Base-by-base conservation (phyloP, 2,329 filamentous ascomycete genomes). In the Zasmidium angulare region DNA sequence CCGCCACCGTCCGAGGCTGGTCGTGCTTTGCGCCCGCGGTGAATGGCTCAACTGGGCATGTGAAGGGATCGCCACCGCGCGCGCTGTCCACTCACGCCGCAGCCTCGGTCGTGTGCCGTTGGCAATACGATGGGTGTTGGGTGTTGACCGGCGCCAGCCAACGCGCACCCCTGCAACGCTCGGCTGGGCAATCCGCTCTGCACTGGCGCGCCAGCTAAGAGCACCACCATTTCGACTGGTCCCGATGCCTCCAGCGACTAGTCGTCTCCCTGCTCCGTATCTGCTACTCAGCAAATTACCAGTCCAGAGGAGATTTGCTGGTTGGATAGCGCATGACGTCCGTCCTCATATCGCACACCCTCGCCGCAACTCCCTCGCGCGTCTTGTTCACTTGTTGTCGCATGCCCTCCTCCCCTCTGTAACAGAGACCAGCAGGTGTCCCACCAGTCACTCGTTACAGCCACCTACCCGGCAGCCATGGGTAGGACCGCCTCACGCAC, bases 401-500 rank as follows among this genome's bases (percentile, higher is more conserved):
- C 36, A 43, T 43, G 36, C 36, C 36, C 36, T 43, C n/a, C 36
- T 43, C 4, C 14, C 36, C 36, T 43, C 36, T 43, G 36, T 43
- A 43, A n/a, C n/a, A n/a, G 36, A 14, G 36, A 43, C 6, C 3
- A 19, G 4, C n/a, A 17, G 9, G 36, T 43, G 36, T 29, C 26
- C 26, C 6, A 43, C 9, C 36, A 43, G 36, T 29, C 49, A 26
- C 12, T 50, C 51, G 51, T 53, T 53, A 22, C 22, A 22, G 4
- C n/a, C 9, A 20, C 21, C n/a, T 46, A 9, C 2, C 12, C 12
- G 31, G 20, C 23, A 29, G 36, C 24, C 49, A 56, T 56, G 58
- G 58, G 52, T 22, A 52, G 43, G 50, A 53, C 46, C 4, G 53
- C 19, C 14, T 51, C 50, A 26, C 56, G 56, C 43, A 43, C 55